Conservation (phyloP, 495 filamentous ascomycete genomes). For the Eremomyces bilateralis region DNA sequence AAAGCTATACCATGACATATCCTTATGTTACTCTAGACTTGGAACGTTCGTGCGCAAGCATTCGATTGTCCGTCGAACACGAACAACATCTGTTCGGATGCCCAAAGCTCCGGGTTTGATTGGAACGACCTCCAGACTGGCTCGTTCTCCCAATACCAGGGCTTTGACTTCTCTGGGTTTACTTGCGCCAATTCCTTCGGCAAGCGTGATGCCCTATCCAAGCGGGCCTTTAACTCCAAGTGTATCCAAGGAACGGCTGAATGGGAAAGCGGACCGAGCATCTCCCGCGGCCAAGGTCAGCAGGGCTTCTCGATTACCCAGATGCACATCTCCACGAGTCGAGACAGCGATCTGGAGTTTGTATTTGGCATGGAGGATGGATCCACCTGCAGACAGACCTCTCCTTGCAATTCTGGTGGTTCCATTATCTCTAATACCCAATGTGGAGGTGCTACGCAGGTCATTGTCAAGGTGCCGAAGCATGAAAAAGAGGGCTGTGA, state of each 20-base stretch:
- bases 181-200: conserved; percentile 34
- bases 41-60: no score
- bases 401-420: conserved; percentile 38
- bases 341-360: conserved; percentile 59
- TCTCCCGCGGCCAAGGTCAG: conserved; percentile 29
- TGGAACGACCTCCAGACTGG: conserved; percentile 42
- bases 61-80: conserved; percentile 53
- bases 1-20: no score
- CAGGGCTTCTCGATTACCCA: conserved; percentile 51
- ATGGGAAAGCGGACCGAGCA: conserved; percentile 9
- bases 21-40: no score
- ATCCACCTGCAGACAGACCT: conserved; percentile 51
- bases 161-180: conserved; percentile 54
- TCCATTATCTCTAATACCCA: conserved; percentile 56
- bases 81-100: conserved; percentile 49
- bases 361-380: conserved; percentile 67
- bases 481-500: conserved; percentile 33
- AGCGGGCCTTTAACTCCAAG: conserved; percentile 30
- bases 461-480: conserved; percentile 50
- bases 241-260: conserved; percentile 39
- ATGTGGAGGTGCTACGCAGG: conserved; percentile 72
- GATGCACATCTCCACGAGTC: conserved; percentile 47
- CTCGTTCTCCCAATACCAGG: conserved; percentile 41
- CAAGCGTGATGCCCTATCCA: conserved; percentile 19
- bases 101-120: conserved; percentile 47